phyloP scores from a whole-genome alignment of 441 rosid genomes.

The Adansonia madagascariensis region DNA sequence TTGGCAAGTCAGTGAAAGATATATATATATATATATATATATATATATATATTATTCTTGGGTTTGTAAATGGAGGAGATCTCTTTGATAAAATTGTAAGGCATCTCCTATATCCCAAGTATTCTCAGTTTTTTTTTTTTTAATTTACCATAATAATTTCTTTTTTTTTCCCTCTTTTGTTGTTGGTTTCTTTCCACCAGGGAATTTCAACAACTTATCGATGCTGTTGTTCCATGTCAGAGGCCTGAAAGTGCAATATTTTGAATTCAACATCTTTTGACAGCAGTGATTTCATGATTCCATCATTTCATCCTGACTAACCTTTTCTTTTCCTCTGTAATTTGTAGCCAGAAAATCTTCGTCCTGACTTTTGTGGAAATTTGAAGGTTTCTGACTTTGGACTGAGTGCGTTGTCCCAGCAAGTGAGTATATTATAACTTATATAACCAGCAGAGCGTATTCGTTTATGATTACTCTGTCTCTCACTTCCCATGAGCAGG shows the following conservation, averaged over 20 bases:
- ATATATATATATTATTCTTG: conserved; percentile 43
- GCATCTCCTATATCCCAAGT: neutral
- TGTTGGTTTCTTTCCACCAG: conserved; percentile 5
- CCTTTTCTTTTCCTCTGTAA: conserved; percentile 16
- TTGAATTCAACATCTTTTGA: conserved; percentile 1
- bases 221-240: conserved; percentile 91
- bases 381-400: conserved; percentile 97
- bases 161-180: neutral
- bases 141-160: neutral
- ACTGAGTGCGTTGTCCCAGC: conserved; percentile 81
- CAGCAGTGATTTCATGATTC: conserved; percentile 19
- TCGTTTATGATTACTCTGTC: neutral
- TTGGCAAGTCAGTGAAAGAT: conserved; percentile 79
- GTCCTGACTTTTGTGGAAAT: conserved; percentile 72
- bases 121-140: neutral
- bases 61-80: conserved; percentile 92
- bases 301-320: conserved; percentile 23
- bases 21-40: conserved; percentile 44
- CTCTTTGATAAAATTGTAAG: conserved; percentile 88
- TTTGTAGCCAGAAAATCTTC: conserved; percentile 89
- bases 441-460: neutral
- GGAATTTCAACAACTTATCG: conserved; percentile 85
- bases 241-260: conserved; percentile 70
- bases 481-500: conserved; percentile 44
- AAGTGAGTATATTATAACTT: conserved; percentile 50